A percentile compares a stretch with the other conserved stretches of the same genome.
These are phyloP conservation scores for Candida fluviatilis DNA, from an alignment of 805 yeast genomes.

Conservation along the genomic window DNA sequence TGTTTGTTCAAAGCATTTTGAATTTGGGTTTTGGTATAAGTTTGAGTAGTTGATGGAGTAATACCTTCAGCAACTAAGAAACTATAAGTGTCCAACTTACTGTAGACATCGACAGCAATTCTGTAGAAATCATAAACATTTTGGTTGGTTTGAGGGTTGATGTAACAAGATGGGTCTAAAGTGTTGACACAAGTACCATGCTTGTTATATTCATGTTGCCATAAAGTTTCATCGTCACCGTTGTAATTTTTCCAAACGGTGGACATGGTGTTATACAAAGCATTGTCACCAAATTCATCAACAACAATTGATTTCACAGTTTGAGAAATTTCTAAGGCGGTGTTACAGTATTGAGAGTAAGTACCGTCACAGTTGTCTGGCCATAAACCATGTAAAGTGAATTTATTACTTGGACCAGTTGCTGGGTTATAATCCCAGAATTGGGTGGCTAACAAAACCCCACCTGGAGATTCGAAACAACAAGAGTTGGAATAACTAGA, in stretches of 20 bases:
- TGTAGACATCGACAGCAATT: constrained; percentile 26
- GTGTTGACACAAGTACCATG: constrained; percentile 93
- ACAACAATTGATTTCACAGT: constrained; percentile 33
- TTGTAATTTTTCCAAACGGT: constrained; percentile 69
- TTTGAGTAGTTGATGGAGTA: constrained; percentile 54
- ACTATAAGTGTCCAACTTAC: constrained; percentile 51
- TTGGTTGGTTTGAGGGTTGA: constrained; percentile 20
- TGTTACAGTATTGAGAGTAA: constrained; percentile 75
- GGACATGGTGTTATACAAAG: constrained; percentile 54
- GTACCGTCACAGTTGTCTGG: constrained; percentile 68
- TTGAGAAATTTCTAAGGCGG: constrained; percentile 47
- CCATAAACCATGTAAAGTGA: constrained; percentile 45
- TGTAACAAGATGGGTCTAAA: constrained; percentile 68
- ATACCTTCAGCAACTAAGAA: constrained; percentile 67
- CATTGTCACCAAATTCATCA: constrained; percentile 40
- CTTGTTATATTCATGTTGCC: constrained; percentile 92
- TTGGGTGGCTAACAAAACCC: constrained; percentile 78
- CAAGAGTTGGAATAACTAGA: constrained; percentile 44
- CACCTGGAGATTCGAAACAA: constrained; percentile 78
- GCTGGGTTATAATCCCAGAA: constrained; percentile 84
- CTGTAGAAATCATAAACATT: constrained; percentile 52
- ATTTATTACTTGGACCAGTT: constrained; percentile 29
- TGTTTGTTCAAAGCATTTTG: constrained; percentile 46
- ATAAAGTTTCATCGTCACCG: constrained; percentile 63
- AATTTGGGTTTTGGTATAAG: constrained; percentile 56